Evolutionary conservation across 177 flowering plant genomes (phyloP).

Genomic region (Vitis hybrid): DNA sequence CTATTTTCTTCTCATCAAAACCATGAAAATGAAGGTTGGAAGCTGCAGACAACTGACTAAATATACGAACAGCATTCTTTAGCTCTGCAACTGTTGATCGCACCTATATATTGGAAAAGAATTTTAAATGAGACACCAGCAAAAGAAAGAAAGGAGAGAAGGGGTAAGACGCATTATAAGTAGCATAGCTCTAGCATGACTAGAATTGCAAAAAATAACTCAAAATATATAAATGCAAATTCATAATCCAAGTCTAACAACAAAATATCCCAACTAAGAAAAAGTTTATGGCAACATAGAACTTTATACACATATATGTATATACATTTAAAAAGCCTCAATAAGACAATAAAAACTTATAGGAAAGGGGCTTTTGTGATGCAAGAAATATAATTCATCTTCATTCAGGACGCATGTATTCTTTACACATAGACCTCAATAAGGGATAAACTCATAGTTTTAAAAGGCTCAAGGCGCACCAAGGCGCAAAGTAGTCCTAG

Average conservation of each 20-base stretch:
- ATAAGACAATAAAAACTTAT: too few relatives aligned
- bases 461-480: too few relatives aligned
- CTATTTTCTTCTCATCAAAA: slow-evolving; percentile 95
- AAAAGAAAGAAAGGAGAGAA: neutral
- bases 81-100: slow-evolving; percentile 86
- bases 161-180: too few relatives aligned
- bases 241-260: neutral
- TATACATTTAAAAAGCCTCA: too few relatives aligned
- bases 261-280: neutral
- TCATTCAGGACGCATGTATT: too few relatives aligned
- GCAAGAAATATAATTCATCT: slow-evolving; percentile 1
- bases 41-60: slow-evolving; percentile 81
- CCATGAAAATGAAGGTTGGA: slow-evolving; percentile 85
- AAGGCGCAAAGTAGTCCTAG: too few relatives aligned
- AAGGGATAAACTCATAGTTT: too few relatives aligned
- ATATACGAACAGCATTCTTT: slow-evolving; percentile 89
- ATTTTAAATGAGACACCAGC: slow-evolving; percentile 5
- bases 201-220: neutral
- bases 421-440: too few relatives aligned
- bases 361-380: neutral
- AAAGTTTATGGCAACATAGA: neutral
- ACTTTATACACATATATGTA: neutral
- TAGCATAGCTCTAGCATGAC: too few relatives aligned
- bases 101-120: slow-evolving; percentile 40
- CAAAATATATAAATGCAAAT: neutral